Percentiles rank a stretch among this genome's conserved stretches.
These are phyloP conservation scores for Tetrapisispora namnaoensis DNA, from an alignment of 805 yeast species.

Conservation along the genomic window DNA sequence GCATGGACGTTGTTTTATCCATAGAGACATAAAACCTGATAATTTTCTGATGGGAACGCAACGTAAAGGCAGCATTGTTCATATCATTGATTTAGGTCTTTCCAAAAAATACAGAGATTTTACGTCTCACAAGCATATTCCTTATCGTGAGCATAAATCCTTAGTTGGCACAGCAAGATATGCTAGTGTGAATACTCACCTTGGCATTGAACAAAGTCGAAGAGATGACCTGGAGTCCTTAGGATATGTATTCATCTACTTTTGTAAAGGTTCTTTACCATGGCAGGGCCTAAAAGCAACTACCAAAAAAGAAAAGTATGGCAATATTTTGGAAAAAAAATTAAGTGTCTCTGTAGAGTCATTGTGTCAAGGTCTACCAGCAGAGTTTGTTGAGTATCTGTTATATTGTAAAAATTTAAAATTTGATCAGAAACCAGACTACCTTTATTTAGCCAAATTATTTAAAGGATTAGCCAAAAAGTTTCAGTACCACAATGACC, in stretches of 20 bases:
- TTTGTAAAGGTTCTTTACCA: conserved; percentile 91
- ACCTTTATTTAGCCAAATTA: conserved; percentile 74
- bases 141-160: conserved; percentile 92
- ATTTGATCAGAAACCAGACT: conserved; percentile 95
- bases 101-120: conserved; percentile 94
- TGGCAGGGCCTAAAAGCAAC: conserved; percentile 99
- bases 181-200: conserved; percentile 89
- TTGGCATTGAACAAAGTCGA: conserved; percentile 94
- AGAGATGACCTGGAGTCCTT: conserved; percentile 93
- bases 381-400: conserved; percentile 80
- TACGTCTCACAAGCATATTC: conserved; percentile 86
- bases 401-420: conserved; percentile 82
- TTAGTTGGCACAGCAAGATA: conserved; percentile 97
- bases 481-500: conserved; percentile 86
- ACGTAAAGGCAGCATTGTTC: conserved; percentile 87
- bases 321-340: conserved; percentile 90
- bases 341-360: conserved; percentile 80
- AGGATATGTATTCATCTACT: conserved; percentile 89
- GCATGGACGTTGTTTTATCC: conserved; percentile 88
- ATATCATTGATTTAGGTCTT: conserved; percentile 88
- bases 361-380: conserved; percentile 84
- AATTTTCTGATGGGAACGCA: conserved; percentile 84
- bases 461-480: conserved; percentile 83
- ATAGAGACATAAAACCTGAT: conserved; percentile 79
- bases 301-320: conserved; percentile 93